phyloP scores from a whole-genome alignment of 1,139 yeast genomes.

The Casaregolazyma suthepensis region DNA sequence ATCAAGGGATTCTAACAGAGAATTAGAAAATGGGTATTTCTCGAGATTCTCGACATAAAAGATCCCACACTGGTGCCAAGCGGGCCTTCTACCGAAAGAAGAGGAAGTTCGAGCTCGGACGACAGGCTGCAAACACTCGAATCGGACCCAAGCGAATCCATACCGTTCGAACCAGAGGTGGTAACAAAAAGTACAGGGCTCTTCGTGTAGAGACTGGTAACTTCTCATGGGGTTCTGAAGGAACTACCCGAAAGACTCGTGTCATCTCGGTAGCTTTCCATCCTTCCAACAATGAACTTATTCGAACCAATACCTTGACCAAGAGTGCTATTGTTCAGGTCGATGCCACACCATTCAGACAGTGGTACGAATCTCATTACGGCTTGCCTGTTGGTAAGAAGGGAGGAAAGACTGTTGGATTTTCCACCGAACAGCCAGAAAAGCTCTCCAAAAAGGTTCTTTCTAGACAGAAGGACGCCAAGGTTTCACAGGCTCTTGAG shows the following conservation, averaged over 20 bases:
- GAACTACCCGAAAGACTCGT: slow-evolving; percentile 98
- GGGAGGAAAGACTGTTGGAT: slow-evolving; percentile 37
- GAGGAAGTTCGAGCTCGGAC: slow-evolving; percentile 99
- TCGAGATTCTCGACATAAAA: slow-evolving; percentile 99
- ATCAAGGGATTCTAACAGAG: background rate
- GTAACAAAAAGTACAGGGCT: slow-evolving; percentile 99
- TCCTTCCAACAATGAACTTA: slow-evolving; percentile 99
- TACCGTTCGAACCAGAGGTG: slow-evolving; percentile 99
- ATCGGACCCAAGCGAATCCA: slow-evolving; percentile 99
- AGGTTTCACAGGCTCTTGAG: slow-evolving; percentile 86
- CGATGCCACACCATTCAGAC: slow-evolving; percentile 99
- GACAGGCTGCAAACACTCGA: slow-evolving; percentile 99
- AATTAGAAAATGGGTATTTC: slow-evolving; percentile 84
- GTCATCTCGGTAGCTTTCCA: slow-evolving; percentile 96
- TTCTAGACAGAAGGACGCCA: slow-evolving; percentile 77
- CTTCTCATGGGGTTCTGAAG: slow-evolving; percentile 99
- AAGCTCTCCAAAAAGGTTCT: slow-evolving; percentile 72
- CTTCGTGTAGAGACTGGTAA: slow-evolving; percentile 98
- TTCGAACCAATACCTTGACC: slow-evolving; percentile 99
- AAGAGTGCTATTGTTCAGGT: slow-evolving; percentile 98
- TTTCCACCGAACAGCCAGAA: slow-evolving; percentile 33
- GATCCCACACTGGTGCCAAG: slow-evolving; percentile 99
- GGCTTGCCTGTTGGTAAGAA: slow-evolving; percentile 91
- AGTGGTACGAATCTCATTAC: slow-evolving; percentile 98
- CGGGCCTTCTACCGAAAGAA: slow-evolving; percentile 99